Base-by-base conservation (phyloP, 108 stramenopile species). In the Cyclotella sp. region DNA sequence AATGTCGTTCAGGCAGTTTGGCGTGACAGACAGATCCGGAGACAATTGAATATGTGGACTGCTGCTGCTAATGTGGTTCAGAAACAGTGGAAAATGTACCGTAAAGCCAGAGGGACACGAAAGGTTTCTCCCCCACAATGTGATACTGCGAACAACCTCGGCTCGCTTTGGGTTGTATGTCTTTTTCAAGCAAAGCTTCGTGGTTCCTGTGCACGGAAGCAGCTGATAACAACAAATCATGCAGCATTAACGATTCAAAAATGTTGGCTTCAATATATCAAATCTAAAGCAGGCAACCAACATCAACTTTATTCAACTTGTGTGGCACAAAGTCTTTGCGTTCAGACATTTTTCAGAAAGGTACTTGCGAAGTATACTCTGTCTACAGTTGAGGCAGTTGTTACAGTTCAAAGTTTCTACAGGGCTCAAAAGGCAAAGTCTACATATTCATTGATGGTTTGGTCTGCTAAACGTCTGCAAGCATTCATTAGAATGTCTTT, bases 241-340 rank as follows among this genome's bases (percentile, higher is more conserved):
- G 64, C 64, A 26, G 64, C 64, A 46, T 0, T 14, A 10, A 44
- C 46, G 9, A 65, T 65, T 47, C 64, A 65, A 34, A 47, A 21
- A 1, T 46, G 1, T 47, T 65, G 43, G 64, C 7, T 14, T 6
- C 10, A n/a, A 26, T 27, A 22, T 47, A 10, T 4, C 44, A 13
- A 18, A 21, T 45, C 9, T 22, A 2, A 22, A 46, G 6, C 11
- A 68, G 21, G 10, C 26, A 22, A 18, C 16, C 10, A 29, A 34
- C 49, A 34, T 5, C 28, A 34, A 30, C 19, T 45, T n/a, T 39
- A 34, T 39, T 28, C 22, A 9, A 16, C 6, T 4, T 15, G 10
- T 2, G 19, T 52, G 16, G 27, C 30, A 1, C 49, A 42, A 13
- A 9, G 34, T 39, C 42, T 52, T 24, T 34, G 27, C 0, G 15